Evolutionary conservation across 257 asterid genomes (phyloP).

Genomic region (Capsicum rhomboideum): DNA sequence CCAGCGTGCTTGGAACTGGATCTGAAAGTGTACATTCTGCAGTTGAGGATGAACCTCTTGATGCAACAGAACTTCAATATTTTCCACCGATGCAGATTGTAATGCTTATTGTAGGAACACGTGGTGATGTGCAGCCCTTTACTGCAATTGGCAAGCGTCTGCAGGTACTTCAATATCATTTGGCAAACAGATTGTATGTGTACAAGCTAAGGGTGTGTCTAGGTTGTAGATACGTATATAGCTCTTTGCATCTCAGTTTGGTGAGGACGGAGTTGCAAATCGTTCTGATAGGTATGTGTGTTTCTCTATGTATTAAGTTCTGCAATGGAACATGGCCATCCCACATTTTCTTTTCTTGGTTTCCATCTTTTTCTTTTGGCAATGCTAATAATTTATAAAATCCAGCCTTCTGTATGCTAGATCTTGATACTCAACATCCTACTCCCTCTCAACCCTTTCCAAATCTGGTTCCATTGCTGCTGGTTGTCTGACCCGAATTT

Average conservation of each 20-base stretch:
- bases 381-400: not conserved
- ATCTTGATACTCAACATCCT: not conserved
- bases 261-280: not conserved
- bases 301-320: not conserved
- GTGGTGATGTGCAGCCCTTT: conserved; percentile 98
- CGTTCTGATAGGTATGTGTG: not conserved
- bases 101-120: conserved; percentile 94
- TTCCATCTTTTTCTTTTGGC: not conserved
- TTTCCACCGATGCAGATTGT: conserved; percentile 84
- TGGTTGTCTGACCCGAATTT: not conserved
- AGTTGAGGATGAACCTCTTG: conserved; percentile 53
- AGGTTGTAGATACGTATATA: not conserved
- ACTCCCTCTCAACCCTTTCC: not conserved
- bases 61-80: conserved; percentile 54
- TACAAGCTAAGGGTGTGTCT: not conserved
- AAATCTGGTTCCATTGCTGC: not conserved
- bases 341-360: not conserved
- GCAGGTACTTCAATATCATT: conserved; percentile 40
- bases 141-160: conserved; percentile 83
- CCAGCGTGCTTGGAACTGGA: conserved; percentile 32
- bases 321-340: not conserved
- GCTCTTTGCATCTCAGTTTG: not conserved
- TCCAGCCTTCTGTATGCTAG: not conserved
- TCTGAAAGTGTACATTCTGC: conserved; percentile 28
- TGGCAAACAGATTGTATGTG: not conserved